Conservation (phyloP, 192 early-diverging fungal species). For the Gonapodya prolifera region DNA sequence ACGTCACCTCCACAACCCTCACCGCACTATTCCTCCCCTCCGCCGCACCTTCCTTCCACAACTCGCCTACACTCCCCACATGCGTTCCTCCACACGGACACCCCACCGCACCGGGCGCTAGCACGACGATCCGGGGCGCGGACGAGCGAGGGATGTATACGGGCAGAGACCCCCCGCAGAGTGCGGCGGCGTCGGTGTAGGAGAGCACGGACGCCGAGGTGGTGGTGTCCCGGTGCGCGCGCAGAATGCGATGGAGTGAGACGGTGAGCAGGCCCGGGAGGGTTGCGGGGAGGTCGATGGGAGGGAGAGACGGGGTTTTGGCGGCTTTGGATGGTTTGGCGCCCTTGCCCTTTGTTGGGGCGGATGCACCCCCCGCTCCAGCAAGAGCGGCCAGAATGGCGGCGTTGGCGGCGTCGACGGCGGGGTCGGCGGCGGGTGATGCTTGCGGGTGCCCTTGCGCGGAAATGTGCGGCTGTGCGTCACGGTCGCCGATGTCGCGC, state of each 20-base stretch:
- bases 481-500: too few species aligned
- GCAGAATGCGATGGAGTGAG: background rate
- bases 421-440: too few species aligned
- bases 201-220: background rate
- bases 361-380: background rate
- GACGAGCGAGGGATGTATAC: background rate
- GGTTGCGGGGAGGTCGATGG: background rate
- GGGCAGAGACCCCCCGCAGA: background rate
- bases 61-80: background rate
- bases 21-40: background rate
- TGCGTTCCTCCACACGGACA: slow-evolving; percentile 4
- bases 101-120: background rate
- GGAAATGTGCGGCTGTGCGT: too few species aligned
- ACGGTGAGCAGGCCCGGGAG: background rate
- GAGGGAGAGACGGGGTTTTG: too few species aligned
- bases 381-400: too few species aligned
- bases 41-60: background rate
- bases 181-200: background rate
- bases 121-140: background rate
- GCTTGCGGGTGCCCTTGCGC: too few species aligned
- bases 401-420: too few species aligned
- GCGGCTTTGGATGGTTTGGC: background rate
- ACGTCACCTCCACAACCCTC: background rate
- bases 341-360: background rate
- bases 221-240: background rate